These are phyloP conservation scores for Solanum chiquidenum DNA, from an alignment of 257 asterid species.

Conservation along the genomic window DNA sequence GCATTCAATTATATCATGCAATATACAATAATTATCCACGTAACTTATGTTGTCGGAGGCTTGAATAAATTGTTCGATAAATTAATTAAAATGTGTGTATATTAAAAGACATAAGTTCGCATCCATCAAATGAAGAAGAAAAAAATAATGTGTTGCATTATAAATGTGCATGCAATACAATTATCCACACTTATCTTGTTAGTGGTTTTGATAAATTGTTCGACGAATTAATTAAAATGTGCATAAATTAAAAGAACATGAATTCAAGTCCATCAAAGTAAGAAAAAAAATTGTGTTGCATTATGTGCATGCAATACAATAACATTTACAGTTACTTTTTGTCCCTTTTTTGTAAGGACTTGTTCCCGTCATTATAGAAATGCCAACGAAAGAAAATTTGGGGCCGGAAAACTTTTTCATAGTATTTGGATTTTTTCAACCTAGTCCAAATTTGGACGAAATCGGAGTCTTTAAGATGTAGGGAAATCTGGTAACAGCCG, in stretches of 20 bases:
- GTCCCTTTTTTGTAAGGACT: no score
- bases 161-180: neutral
- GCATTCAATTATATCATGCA: neutral
- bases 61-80: neutral
- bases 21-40: neutral
- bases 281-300: neutral
- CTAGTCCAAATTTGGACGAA: no score
- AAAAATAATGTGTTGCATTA: neutral
- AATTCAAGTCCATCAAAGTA: neutral
- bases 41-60: neutral
- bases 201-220: neutral
- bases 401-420: no score
- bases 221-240: neutral
- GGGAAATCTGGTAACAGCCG: no score
- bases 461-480: no score
- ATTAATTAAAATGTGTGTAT: neutral
- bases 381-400: no score
- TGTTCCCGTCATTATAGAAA: no score
- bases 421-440: no score
- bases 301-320: neutral
- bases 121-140: neutral
- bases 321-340: fast-evolving
- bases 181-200: neutral
- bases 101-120: neutral
- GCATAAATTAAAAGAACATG: neutral